A percentile compares a stretch with the other conserved stretches of the same genome.
phyloP scores from a whole-genome alignment of 192 early-diverging fungal species.

The Coemansia reversa region DNA sequence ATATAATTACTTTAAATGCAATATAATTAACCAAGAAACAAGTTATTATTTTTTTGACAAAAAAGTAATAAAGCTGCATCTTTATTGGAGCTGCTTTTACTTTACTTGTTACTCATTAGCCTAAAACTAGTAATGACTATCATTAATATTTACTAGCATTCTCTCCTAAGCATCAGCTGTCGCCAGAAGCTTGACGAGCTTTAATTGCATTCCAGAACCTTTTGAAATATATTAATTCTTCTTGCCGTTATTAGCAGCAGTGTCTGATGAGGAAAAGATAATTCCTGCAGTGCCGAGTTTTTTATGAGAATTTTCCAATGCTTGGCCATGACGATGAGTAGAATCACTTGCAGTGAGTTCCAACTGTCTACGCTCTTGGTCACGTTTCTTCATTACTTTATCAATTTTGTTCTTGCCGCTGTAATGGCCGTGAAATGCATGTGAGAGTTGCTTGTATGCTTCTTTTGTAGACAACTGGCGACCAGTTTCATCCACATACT shows the following conservation, averaged over 20 bases:
- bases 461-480: slow-evolving; percentile 80
- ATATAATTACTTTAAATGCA: no score
- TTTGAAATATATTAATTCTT: no score
- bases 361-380: slow-evolving; percentile 76
- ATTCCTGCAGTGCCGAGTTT: slow-evolving; percentile 74
- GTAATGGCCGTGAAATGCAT: slow-evolving; percentile 94
- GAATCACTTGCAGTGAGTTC: slow-evolving; percentile 73
- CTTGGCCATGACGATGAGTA: slow-evolving; percentile 72
- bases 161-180: no score
- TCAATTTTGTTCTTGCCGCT: slow-evolving; percentile 95
- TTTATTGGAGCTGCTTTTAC: no score
- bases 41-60: no score
- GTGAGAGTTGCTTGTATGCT: slow-evolving; percentile 86
- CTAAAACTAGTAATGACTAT: no score
- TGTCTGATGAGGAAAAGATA: slow-evolving; percentile 76
- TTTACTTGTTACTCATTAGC: no score
- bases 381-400: slow-evolving; percentile 76
- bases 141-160: no score
- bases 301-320: slow-evolving; percentile 70
- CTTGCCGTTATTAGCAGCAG: slow-evolving; percentile 1
- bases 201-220: no score
- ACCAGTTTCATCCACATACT: slow-evolving; percentile 90
- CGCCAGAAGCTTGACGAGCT: no score
- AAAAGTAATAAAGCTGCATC: no score
- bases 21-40: no score